Conservation (phyloP, 768 basidiomycete genomes). For the Mycena vitilis region DNA sequence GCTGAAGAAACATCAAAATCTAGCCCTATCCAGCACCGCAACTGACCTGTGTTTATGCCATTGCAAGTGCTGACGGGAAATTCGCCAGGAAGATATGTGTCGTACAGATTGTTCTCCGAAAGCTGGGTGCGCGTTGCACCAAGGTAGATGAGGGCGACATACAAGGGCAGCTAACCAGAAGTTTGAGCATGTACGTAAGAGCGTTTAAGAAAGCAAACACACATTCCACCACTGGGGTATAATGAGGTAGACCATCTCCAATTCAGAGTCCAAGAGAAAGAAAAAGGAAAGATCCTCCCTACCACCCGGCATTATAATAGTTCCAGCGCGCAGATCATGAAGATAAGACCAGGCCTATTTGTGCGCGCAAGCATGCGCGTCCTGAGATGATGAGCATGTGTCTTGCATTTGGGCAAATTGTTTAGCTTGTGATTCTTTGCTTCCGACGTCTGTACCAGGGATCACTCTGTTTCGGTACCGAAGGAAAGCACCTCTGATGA, state of each 20-base stretch:
- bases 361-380: background rate
- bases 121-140: constrained; percentile 26
- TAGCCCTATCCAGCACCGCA: background rate
- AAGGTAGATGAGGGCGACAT: constrained; percentile 30
- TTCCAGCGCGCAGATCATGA: background rate
- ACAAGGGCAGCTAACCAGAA: constrained; percentile 24
- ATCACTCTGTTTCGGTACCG: too few relatives aligned
- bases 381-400: background rate
- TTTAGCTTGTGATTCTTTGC: constrained; percentile 1
- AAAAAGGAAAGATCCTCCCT: background rate
- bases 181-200: background rate
- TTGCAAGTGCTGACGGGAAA: constrained; percentile 16
- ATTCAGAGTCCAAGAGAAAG: background rate
- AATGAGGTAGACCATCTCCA: constrained; percentile 16
- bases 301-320: too few relatives aligned
- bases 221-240: constrained; percentile 25
- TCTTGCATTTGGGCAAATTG: background rate
- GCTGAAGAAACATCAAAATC: background rate
- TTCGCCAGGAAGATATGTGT: constrained; percentile 29
- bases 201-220: background rate
- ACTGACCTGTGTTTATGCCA: constrained; percentile 30
- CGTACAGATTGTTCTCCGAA: constrained; percentile 23
- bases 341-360: background rate
- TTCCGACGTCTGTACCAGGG: too few relatives aligned
- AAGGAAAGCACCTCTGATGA: too few relatives aligned